A percentile compares a stretch with the other conserved stretches of the same genome.
Evolutionary conservation across 2,329 filamentous ascomycete genomes (phyloP).

Genomic region (Xylariaceae sp.): DNA sequence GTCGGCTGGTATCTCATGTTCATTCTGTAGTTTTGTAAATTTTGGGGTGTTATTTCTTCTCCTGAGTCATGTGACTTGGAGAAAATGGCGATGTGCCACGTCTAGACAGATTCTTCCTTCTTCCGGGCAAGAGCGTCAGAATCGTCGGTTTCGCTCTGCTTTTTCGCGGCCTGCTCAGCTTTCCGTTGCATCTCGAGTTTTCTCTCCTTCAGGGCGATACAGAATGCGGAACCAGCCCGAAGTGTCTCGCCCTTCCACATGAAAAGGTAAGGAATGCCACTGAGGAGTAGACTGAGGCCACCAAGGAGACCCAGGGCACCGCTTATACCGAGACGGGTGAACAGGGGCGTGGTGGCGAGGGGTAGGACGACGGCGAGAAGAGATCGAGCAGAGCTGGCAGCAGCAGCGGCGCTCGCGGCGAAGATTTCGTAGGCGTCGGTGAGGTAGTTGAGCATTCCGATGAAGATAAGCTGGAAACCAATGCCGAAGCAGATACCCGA

Average conservation of each 20-base stretch:
- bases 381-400: conserved; percentile 45
- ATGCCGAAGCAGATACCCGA: conserved; percentile 57
- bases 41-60: neutral
- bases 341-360: conserved; percentile 49
- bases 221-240: conserved; percentile 55
- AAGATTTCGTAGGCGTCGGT: conserved; percentile 56
- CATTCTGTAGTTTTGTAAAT: neutral
- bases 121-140: neutral
- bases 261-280: conserved; percentile 47
- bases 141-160: neutral
- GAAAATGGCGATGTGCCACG: neutral
- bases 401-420: conserved; percentile 52
- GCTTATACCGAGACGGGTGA: conserved; percentile 41
- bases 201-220: conserved; percentile 50
- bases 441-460: conserved; percentile 54
- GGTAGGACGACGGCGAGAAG: conserved; percentile 52
- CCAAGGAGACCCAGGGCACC: conserved; percentile 51
- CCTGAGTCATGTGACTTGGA: neutral
- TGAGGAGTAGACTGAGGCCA: conserved; percentile 46
- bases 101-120: conserved; percentile 6
- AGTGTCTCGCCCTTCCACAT: conserved; percentile 52
- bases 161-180: conserved; percentile 34
- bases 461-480: conserved; percentile 59
- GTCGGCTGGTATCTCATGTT: neutral
- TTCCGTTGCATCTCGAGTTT: conserved; percentile 43